These are phyloP conservation scores for Ogataea pini DNA, from an alignment of 805 yeast genomes.

Conservation along the genomic window DNA sequence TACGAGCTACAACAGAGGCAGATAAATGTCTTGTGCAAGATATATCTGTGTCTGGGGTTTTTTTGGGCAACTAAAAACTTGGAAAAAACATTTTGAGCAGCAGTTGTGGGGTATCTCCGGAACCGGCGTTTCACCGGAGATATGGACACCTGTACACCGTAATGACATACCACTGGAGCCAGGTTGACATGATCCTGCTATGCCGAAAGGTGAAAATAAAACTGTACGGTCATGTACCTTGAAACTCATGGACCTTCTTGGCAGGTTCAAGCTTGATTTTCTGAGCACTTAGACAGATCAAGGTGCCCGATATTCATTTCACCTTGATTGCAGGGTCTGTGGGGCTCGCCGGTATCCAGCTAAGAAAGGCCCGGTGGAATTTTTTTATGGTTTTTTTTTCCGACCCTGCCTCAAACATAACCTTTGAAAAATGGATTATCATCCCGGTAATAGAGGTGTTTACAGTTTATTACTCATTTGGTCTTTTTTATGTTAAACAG, in stretches of 20 bases:
- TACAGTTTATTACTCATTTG: background rate
- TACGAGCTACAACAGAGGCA: background rate
- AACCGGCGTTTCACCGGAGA: no score
- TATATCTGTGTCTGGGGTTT: background rate
- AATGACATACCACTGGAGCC: background rate
- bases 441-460: background rate
- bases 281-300: no score
- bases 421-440: background rate
- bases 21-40: background rate
- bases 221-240: no score
- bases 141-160: background rate
- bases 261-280: no score
- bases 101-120: background rate
- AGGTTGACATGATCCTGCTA: no score
- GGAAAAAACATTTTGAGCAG: background rate
- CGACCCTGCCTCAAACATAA: background rate
- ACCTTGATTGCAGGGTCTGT: background rate
- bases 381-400: background rate
- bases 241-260: no score
- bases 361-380: constrained; percentile 1
- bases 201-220: no score
- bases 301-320: background rate
- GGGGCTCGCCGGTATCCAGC: background rate
- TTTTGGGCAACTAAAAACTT: background rate
- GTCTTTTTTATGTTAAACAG: background rate